Base-by-base conservation (phyloP, 441 rosid genomes). In the Jatropha multifida region DNA sequence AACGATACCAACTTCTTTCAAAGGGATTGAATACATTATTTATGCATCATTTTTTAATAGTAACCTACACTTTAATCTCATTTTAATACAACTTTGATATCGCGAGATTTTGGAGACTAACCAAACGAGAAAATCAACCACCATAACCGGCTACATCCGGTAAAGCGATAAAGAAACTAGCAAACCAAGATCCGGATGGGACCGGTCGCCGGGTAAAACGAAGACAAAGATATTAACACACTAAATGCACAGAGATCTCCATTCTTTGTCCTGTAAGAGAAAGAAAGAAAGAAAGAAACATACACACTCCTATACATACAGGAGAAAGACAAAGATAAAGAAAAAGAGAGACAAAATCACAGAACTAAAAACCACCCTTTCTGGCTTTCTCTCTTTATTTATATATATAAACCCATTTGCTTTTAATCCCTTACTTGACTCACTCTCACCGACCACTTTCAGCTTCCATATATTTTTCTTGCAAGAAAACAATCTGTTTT, bases 71-170 rank as follows among this genome's bases (percentile, higher is more conserved):
- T 44, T 44, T 44, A 5, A 44, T 44, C 10, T 44, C 48, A 44
- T 44, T 44, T 44, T 44, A 44, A 44, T 52, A 52, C 13, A 12
- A 52, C 13, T 52, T 52, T 54, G 7, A 20, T 72, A 49, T 64
- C 76, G 55, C 26, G 82, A 80, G 77, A 56, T 67, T 65, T 76
- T 46, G 78, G 77, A 62, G 40, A 18, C 14, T 41, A 69, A 69
- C 67, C 58, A 27, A 67, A 79, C 60, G 71, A 49, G 68, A 85
- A 80, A 75, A 74, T 62, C 38, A 77, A 79, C 71, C 23, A 58
- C 58, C 72, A 41, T 40, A 70, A 88, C 91, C 82, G 87, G 87
- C 73, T 77, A 59, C 44, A 73, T 80, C 87, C 87, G 78, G 92
- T 86, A 71, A 61, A 51, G 41, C 13, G 59, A 62, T 66, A 44